Evolutionary conservation across 352 stramenopile genomes (phyloP), one percentile per base, ranked within the genome.

Genomic region (Phytophthora chlamydospora): DNA sequence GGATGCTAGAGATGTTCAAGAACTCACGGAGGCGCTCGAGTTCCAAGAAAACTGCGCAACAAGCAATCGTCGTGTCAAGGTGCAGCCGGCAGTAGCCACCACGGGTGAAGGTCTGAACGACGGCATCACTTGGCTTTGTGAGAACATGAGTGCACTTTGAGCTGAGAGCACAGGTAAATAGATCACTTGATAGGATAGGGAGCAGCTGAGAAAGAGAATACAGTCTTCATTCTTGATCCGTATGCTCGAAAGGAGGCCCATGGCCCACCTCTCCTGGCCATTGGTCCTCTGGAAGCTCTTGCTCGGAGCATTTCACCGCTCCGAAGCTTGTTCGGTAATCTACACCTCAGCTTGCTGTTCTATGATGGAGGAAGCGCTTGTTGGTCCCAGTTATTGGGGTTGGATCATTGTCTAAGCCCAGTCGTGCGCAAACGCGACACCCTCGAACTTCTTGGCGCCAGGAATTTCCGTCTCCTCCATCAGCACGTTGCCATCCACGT

Each of bases 391-490:
- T 31, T 48, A 27, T 53, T 52, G 39, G 19, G 36, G 38, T n/a
- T 13, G 31, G 52, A 58, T 52, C 31, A 64, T 65, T 42, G 53
- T 65, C 52, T 75, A 68, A 32, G 68, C 76, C 83, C 85, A 95
- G 62, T 95, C 85, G 48, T 90, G 77, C 6, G 93, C 75, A 64
- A 98, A 97, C 49, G 96, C 94, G 36, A 98, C 73, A 42, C 93
- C 93, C 64, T 98, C 94, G 71, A 91, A 98, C 83, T 98, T 98
- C 75, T 91, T 86, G 21, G 67, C 78, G 14, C 90, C 92, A 4
- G 93, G 90, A 34, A 98, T 84, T 67, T 95, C 76, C 8, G 88
- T 96, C 73, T 98, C 94, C 6, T 94, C 83, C 58, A 98, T 62
- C 11, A 98, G 66, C 31, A 98, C 72, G 38, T 91, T 91, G 19